phyloP scores from a whole-genome alignment of 2,329 filamentous ascomycete species.

The Ascochyta lentis region DNA sequence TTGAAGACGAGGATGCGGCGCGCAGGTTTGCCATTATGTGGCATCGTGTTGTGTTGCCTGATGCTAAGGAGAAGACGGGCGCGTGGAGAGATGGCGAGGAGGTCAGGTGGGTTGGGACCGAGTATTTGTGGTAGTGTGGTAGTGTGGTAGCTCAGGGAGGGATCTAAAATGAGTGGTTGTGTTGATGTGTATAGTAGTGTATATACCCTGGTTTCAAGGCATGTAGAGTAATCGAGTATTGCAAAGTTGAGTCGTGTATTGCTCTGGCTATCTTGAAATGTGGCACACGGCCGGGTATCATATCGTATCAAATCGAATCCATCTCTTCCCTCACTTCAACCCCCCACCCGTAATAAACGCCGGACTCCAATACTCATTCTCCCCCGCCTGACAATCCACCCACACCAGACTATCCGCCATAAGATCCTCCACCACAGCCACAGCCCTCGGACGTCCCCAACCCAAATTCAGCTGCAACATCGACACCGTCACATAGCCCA shows the following conservation, averaged over 20 bases:
- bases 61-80: constrained; percentile 15
- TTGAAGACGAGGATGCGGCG: constrained; percentile 62
- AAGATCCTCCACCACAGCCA: constrained; percentile 89
- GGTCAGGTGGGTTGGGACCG: constrained; percentile 52
- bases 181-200: neutral
- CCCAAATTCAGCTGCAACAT: constrained; percentile 87
- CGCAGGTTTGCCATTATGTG: constrained; percentile 60
- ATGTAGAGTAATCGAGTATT: neutral
- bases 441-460: constrained; percentile 85
- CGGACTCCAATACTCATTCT: constrained; percentile 94
- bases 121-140: constrained; percentile 57
- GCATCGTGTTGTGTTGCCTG: constrained; percentile 58
- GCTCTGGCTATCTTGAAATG: no score
- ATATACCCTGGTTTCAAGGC: neutral
- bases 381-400: constrained; percentile 84
- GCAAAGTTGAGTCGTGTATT: no score
- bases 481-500: constrained; percentile 87
- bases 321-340: neutral
- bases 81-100: constrained; percentile 45
- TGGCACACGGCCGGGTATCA: constrained; percentile 24
- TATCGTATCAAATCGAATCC: neutral
- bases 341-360: constrained; percentile 65
- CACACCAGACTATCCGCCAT: constrained; percentile 89
- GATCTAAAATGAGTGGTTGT: no score
- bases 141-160: neutral